These are phyloP conservation scores for Euphrasia confusa DNA, from an alignment of 257 asterid genomes.

Conservation along the genomic window DNA sequence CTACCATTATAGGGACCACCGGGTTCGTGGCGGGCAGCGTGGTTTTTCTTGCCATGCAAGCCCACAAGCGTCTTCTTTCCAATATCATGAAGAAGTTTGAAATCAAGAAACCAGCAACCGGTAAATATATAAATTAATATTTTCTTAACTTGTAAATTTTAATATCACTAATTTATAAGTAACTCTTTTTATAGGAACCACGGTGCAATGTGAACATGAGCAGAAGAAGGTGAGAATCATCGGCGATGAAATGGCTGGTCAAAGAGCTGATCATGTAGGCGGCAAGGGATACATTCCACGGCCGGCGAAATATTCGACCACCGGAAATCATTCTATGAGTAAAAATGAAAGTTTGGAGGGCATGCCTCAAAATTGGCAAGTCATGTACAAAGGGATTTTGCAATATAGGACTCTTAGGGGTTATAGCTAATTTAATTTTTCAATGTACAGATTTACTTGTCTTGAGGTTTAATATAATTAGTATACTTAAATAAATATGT, in stretches of 20 bases:
- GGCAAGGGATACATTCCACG: neutral
- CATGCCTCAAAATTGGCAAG: too few species aligned
- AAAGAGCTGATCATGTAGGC: too few species aligned
- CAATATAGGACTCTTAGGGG: constrained; percentile 31
- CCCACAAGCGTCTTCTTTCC: constrained; percentile 76
- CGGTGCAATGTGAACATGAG: neutral
- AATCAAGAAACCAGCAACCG: constrained; percentile 33
- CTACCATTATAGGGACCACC: constrained; percentile 27
- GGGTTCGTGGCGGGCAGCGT: constrained; percentile 85
- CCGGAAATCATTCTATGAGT: too few species aligned
- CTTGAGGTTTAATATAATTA: too few species aligned
- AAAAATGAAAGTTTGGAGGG: too few species aligned
- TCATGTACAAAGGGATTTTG: too few species aligned
- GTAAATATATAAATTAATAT: constrained; percentile 6
- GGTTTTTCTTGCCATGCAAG: constrained; percentile 67
- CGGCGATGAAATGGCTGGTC: too few species aligned
- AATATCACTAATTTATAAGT: neutral
- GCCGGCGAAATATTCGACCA: neutral
- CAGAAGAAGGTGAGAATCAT: too few species aligned
- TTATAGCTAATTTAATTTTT: constrained; percentile 35
- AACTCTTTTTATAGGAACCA: neutral
- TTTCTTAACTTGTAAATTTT: neutral
- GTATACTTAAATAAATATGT: too few species aligned
- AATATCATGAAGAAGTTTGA: constrained; percentile 67
- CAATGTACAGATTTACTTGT: too few species aligned